phyloP scores from a whole-genome alignment of 805 yeast genomes.

The Yarrowia osloensis region DNA sequence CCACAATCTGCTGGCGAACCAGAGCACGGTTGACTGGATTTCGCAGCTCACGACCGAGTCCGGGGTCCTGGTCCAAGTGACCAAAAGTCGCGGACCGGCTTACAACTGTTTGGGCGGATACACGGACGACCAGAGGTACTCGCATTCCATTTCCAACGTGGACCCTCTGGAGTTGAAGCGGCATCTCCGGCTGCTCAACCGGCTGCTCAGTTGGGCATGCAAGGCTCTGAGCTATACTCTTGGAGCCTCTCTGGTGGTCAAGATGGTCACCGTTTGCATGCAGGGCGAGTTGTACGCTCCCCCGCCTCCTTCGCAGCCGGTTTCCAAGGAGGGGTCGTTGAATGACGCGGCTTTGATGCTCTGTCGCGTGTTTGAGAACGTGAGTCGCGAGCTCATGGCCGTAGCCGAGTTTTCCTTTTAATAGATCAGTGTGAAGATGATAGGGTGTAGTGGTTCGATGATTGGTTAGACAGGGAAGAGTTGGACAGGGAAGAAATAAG shows the following conservation, averaged over 20 bases:
- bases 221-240: constrained; percentile 4
- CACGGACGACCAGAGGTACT: background rate
- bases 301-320: background rate
- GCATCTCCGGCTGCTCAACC: background rate
- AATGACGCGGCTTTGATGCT: background rate
- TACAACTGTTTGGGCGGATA: background rate
- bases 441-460: too few relatives aligned
- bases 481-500: too few relatives aligned
- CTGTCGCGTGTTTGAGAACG: background rate
- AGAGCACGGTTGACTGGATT: constrained; percentile 27
- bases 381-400: constrained; percentile 16
- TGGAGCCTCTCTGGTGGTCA: constrained; percentile 6
- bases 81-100: background rate
- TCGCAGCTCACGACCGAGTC: constrained; percentile 19
- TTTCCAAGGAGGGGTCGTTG: background rate
- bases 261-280: constrained; percentile 9
- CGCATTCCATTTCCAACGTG: constrained; percentile 34
- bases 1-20: constrained; percentile 5
- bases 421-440: too few relatives aligned
- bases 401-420: constrained; percentile 8
- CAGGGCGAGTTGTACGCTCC: constrained; percentile 12
- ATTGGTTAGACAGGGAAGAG: too few relatives aligned
- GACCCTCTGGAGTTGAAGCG: constrained; percentile 35
- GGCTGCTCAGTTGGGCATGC: background rate
- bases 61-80: constrained; percentile 19